A percentile compares a stretch with the other conserved stretches of the same genome.
phyloP scores from a whole-genome alignment of 2,329 filamentous ascomycete species.

The Dothidotthia symphoricarpi region DNA sequence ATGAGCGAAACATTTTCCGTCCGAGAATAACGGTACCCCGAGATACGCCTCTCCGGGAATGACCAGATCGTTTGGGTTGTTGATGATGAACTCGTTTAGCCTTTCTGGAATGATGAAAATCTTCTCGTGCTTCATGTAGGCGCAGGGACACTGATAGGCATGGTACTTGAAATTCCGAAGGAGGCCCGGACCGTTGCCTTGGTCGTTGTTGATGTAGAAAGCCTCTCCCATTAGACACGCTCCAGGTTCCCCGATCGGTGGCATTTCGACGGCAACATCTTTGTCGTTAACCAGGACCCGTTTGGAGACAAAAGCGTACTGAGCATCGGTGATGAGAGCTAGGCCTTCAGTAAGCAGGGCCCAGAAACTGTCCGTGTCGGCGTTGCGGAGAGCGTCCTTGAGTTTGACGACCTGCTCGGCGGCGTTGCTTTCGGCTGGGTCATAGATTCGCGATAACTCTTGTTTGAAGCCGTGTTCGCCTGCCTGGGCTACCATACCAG shows the following conservation, averaged over 20 bases:
- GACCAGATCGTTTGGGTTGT: slow-evolving; percentile 61
- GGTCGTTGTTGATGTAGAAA: slow-evolving; percentile 64
- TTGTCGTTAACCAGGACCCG: slow-evolving; percentile 60
- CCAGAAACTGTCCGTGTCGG: slow-evolving; percentile 64
- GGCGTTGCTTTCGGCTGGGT: slow-evolving; percentile 57
- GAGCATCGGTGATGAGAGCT: slow-evolving; percentile 61
- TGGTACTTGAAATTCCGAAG: slow-evolving; percentile 63
- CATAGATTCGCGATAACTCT: slow-evolving; percentile 34
- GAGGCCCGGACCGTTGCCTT: slow-evolving; percentile 48
- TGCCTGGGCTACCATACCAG: slow-evolving; percentile 46
- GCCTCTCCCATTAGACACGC: slow-evolving; percentile 64
- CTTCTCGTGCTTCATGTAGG: slow-evolving; percentile 70
- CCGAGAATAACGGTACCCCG: slow-evolving; percentile 63
- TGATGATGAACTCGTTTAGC: slow-evolving; percentile 57
- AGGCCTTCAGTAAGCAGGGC: slow-evolving; percentile 62
- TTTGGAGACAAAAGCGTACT: slow-evolving; percentile 68
- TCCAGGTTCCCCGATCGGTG: slow-evolving; percentile 59
- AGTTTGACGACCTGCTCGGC: slow-evolving; percentile 60
- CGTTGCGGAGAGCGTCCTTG: slow-evolving; percentile 55
- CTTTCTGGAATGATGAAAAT: slow-evolving; percentile 66
- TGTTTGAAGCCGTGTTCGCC: slow-evolving; percentile 47
- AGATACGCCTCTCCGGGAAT: slow-evolving; percentile 66
- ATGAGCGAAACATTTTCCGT: slow-evolving; percentile 66
- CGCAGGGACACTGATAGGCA: slow-evolving; percentile 64
- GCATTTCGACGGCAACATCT: slow-evolving; percentile 59